phyloP scores from a whole-genome alignment of 2,329 filamentous ascomycete species.

The Akanthomyces dipterigenus region DNA sequence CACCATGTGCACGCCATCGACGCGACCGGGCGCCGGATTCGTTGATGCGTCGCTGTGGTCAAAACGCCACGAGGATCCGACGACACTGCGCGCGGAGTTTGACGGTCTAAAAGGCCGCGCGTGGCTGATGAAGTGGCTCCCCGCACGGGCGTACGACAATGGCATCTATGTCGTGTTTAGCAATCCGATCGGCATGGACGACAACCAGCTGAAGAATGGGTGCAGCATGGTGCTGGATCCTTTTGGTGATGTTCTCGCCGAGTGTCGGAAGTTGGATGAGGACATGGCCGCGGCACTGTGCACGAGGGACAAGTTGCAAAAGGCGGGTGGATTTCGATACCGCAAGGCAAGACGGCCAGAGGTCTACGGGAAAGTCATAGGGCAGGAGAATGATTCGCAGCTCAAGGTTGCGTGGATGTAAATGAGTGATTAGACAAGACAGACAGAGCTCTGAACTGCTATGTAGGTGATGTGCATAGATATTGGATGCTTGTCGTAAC shows the following conservation, averaged over 20 bases:
- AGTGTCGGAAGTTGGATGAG: slow-evolving; percentile 14
- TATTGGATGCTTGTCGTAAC: not conserved
- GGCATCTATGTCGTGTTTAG: slow-evolving; percentile 17
- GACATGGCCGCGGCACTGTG: slow-evolving; percentile 15
- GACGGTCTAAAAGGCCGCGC: slow-evolving; percentile 16
- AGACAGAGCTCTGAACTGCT: not conserved
- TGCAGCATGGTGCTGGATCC: slow-evolving; percentile 17
- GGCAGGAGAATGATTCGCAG: slow-evolving; percentile 8
- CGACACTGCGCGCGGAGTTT: slow-evolving; percentile 15
- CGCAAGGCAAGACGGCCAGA: slow-evolving; percentile 14
- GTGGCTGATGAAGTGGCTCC: slow-evolving; percentile 18
- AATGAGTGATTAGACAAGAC: not conserved
- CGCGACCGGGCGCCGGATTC: slow-evolving; percentile 16
- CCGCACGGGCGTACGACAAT: slow-evolving; percentile 16
- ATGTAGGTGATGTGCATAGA: not conserved
- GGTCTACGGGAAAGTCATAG: slow-evolving; percentile 14
- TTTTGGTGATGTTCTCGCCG: slow-evolving; percentile 15
- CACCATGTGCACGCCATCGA: slow-evolving; percentile 17
- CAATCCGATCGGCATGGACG: slow-evolving; percentile 17
- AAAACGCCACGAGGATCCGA: slow-evolving; percentile 12
- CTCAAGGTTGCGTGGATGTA: slow-evolving; percentile 16
- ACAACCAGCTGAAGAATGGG: slow-evolving; percentile 17
- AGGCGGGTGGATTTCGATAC: slow-evolving; percentile 15
- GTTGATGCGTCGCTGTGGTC: slow-evolving; percentile 14
- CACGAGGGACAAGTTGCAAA: slow-evolving; percentile 14